Conservation (phyloP, 2,329 filamentous ascomycete genomes). For the Aspergillus sp. region DNA sequence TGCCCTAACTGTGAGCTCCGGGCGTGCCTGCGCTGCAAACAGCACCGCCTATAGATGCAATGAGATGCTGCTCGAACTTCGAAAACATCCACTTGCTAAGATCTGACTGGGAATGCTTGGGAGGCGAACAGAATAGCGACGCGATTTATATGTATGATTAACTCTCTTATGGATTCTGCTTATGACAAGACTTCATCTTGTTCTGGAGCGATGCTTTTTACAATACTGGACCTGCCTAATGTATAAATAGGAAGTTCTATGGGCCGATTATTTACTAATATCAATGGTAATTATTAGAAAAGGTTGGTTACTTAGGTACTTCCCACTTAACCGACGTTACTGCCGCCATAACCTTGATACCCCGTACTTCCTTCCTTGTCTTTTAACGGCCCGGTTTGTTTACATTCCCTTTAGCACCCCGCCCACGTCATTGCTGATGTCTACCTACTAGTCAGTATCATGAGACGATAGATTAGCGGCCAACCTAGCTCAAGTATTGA, state of each 20-base stretch:
- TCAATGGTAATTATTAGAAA: no score
- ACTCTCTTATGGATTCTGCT: neutral
- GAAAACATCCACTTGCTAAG: neutral
- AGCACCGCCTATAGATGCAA: constrained; percentile 11
- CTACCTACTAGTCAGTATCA: neutral
- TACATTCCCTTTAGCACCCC: neutral
- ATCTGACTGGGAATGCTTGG: neutral
- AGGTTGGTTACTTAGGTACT: no score
- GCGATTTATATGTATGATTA: neutral
- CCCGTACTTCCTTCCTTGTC: neutral
- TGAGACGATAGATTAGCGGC: neutral
- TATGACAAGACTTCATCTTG: neutral
- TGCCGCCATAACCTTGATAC: neutral
- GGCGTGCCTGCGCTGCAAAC: constrained; percentile 12
- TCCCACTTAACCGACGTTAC: no score
- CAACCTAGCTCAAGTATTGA: neutral
- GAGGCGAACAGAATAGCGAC: neutral
- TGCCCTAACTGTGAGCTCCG: constrained; percentile 10
- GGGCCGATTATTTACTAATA: no score
- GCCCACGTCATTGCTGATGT: no score
- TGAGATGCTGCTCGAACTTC: neutral
- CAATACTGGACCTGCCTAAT: neutral
- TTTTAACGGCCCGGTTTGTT: neutral
- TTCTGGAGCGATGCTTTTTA: neutral
- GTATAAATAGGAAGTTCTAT: no score